Evolutionary conservation across 2,329 filamentous ascomycete genomes (phyloP).

Genomic region (Clarireedia sp.): DNA sequence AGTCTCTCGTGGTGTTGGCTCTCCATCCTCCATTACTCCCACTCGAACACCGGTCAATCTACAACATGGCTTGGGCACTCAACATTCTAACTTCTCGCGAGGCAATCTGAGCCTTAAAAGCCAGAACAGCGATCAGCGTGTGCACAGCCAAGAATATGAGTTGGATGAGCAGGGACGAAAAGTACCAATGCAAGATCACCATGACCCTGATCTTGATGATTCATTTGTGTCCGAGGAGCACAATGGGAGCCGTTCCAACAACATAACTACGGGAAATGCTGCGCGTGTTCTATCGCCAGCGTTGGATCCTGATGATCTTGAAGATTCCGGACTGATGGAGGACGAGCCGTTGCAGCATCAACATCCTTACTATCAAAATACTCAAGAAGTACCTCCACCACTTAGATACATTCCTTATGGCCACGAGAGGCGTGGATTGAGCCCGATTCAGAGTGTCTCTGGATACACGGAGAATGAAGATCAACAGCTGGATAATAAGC

Average conservation of each 20-base stretch:
- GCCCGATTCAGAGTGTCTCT: conserved; percentile 87
- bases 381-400: conserved; percentile 55
- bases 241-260: conserved; percentile 22
- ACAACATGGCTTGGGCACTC: conserved; percentile 54
- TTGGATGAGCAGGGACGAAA: conserved; percentile 30
- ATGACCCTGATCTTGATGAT: conserved; percentile 19
- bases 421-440: conserved; percentile 63
- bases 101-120: conserved; percentile 41
- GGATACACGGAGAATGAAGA: conserved; percentile 67
- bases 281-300: conserved; percentile 33
- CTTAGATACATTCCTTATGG: conserved; percentile 62
- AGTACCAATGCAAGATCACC: conserved; percentile 22
- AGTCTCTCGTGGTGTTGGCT: conserved; percentile 42
- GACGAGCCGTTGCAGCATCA: neutral
- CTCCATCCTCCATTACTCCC: conserved; percentile 53
- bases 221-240: conserved; percentile 27
- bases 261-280: conserved; percentile 22
- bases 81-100: conserved; percentile 43
- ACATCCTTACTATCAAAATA: conserved; percentile 26
- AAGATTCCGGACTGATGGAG: conserved; percentile 20
- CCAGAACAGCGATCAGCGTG: conserved; percentile 37
- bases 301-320: conserved; percentile 30
- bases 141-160: conserved; percentile 30
- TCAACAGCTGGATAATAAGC: conserved; percentile 38
- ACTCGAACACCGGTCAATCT: conserved; percentile 51